Conservation (phyloP, 805 yeast genomes). For the Monosporozyma unispora region DNA sequence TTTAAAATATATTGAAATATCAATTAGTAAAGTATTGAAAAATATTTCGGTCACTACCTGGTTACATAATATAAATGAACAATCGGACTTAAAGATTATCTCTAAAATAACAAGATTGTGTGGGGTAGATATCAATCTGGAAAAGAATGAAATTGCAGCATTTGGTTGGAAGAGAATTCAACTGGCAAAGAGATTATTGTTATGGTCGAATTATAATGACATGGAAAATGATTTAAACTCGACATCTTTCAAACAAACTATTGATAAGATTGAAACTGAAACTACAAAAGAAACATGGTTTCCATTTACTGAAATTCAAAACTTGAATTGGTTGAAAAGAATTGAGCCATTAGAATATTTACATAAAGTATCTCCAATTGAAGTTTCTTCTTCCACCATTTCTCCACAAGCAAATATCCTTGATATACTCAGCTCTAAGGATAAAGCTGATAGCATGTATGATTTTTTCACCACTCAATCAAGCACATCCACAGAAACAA, state of each 20-base stretch:
- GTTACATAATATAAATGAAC: not conserved
- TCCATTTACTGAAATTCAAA: constrained; percentile 21
- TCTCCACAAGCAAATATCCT: not conserved
- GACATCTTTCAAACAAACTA: not conserved
- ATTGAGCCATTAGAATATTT: constrained; percentile 20
- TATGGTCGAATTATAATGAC: constrained; percentile 13
- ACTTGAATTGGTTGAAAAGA: constrained; percentile 22
- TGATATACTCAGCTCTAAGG: constrained; percentile 4
- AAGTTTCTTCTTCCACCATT: not conserved
- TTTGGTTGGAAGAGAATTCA: constrained; percentile 22
- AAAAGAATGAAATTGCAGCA: constrained; percentile 15
- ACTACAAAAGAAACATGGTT: constrained; percentile 4
- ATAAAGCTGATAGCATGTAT: constrained; percentile 13
- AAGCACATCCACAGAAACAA: not conserved
- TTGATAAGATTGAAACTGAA: not conserved
- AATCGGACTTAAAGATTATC: not conserved
- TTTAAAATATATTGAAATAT: constrained; percentile 25
- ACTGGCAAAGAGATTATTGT: constrained; percentile 18
- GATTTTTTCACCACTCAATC: constrained; percentile 10
- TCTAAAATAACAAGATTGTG: constrained; percentile 4
- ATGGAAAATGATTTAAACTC: not conserved
- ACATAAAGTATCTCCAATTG: constrained; percentile 5
- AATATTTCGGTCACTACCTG: constrained; percentile 12
- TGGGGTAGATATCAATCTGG: constrained; percentile 8
- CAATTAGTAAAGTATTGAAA: constrained; percentile 21